Evolutionary conservation across 2,329 filamentous ascomycete species (phyloP).

Genomic region (Cryphonectria naterciae): DNA sequence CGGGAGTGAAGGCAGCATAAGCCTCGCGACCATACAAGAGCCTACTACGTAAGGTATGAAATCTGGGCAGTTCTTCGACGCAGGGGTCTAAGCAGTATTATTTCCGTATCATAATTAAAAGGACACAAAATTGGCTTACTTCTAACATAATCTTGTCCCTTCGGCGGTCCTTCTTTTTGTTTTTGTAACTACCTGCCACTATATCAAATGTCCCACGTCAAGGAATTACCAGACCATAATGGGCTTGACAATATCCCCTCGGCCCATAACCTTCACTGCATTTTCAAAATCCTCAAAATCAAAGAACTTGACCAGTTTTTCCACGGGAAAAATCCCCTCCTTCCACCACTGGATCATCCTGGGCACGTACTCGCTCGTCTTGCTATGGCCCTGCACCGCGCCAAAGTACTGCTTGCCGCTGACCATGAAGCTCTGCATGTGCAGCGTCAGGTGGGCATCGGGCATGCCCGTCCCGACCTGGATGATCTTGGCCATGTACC

Average conservation of each 20-base stretch:
- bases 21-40: no score
- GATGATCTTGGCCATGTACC: constrained; percentile 51
- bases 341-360: constrained; percentile 32
- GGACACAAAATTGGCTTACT: no score
- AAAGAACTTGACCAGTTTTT: constrained; percentile 30
- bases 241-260: constrained; percentile 31
- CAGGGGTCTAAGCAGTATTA: no score
- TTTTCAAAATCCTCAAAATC: constrained; percentile 28
- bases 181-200: not conserved
- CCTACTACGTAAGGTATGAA: not conserved
- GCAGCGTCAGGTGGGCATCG: constrained; percentile 46
- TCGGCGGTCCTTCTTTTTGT: no score
- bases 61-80: no score
- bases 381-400: constrained; percentile 36
- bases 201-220: not conserved
- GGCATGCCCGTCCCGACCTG: constrained; percentile 54
- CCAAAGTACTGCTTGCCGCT: constrained; percentile 53
- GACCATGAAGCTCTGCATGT: constrained; percentile 50
- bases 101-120: no score
- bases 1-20: constrained; percentile 9
- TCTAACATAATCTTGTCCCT: not conserved
- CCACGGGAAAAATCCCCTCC: constrained; percentile 31
- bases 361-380: constrained; percentile 46
- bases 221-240: constrained; percentile 30
- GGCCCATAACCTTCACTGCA: constrained; percentile 30